Evolutionary conservation across 1,284 basidiomycete genomes (phyloP).

Genomic region (Boletus hoseneyae): DNA sequence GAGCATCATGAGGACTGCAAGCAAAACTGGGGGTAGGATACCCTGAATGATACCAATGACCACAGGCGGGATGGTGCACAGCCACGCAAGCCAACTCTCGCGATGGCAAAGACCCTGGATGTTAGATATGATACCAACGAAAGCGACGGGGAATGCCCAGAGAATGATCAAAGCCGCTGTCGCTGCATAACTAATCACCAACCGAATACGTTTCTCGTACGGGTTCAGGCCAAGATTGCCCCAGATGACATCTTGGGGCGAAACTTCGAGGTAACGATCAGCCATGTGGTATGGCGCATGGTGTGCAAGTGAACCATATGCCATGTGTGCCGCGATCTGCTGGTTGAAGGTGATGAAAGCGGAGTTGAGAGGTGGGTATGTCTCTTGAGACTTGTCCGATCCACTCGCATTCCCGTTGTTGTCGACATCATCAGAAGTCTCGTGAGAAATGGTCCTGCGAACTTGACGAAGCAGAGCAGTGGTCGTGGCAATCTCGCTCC

Average conservation of each 20-base stretch:
- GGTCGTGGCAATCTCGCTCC: slow-evolving; percentile 61
- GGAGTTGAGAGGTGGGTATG: slow-evolving; percentile 73
- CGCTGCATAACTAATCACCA: slow-evolving; percentile 54
- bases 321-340: slow-evolving; percentile 92
- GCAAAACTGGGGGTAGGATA: slow-evolving; percentile 81
- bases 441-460: slow-evolving; percentile 35
- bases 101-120: slow-evolving; percentile 66
- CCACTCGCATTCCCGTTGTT: slow-evolving; percentile 24
- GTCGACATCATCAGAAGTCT: slow-evolving; percentile 19
- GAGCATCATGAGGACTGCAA: slow-evolving; percentile 89
- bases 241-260: slow-evolving; percentile 90
- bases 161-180: slow-evolving; percentile 68
- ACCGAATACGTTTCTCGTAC: slow-evolving; percentile 75
- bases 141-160: slow-evolving; percentile 78
- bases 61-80: slow-evolving; percentile 61
- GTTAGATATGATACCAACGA: slow-evolving; percentile 87
- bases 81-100: slow-evolving; percentile 78
- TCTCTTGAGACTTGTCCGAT: slow-evolving; percentile 32
- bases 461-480: slow-evolving; percentile 50
- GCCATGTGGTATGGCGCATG: slow-evolving; percentile 78
- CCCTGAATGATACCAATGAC: slow-evolving; percentile 88
- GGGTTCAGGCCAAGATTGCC: slow-evolving; percentile 84
- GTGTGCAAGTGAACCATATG: slow-evolving; percentile 67
- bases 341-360: slow-evolving; percentile 93
- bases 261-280: slow-evolving; percentile 65